Percentiles rank a stretch among this genome's conserved stretches.
Conservation (phyloP, 2,329 filamentous ascomycete genomes). For the Laburnicola sp. region DNA sequence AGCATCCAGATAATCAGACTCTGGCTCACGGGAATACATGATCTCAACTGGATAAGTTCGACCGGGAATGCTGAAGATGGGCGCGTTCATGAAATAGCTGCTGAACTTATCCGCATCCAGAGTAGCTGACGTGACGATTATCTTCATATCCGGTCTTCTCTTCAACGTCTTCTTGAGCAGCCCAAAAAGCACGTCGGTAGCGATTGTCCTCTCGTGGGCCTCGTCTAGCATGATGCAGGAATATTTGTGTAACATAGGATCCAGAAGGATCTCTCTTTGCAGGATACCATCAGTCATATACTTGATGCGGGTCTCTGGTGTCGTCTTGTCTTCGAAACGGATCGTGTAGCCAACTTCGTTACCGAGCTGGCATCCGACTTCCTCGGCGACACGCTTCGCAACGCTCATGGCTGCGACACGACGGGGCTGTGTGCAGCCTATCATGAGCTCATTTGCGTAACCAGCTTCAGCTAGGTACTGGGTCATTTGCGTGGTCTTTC, state of each 20-base stretch:
- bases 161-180: conserved; percentile 86
- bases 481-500: conserved; percentile 95
- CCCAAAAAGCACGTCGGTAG: conserved; percentile 97
- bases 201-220: conserved; percentile 94
- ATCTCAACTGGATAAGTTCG: conserved; percentile 95
- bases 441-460: conserved; percentile 82
- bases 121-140: conserved; percentile 98
- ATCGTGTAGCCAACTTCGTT: conserved; percentile 98
- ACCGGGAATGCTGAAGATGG: conserved; percentile 95
- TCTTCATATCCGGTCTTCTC: conserved; percentile 86
- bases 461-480: conserved; percentile 94
- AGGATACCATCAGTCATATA: conserved; percentile 99
- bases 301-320: conserved; percentile 87
- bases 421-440: conserved; percentile 95
- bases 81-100: conserved; percentile 91
- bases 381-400: conserved; percentile 93
- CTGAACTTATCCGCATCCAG: conserved; percentile 98
- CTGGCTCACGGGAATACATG: conserved; percentile 91
- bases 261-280: conserved; percentile 92
- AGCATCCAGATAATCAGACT: conserved; percentile 92
- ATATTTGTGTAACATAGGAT: conserved; percentile 87
- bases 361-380: conserved; percentile 90
- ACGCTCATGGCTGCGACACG: conserved; percentile 99
- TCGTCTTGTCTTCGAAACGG: conserved; percentile 94
- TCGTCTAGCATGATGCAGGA: conserved; percentile 98